Evolutionary conservation across 345 rosid genomes (phyloP).

Genomic region (Aethionema arabicum): DNA sequence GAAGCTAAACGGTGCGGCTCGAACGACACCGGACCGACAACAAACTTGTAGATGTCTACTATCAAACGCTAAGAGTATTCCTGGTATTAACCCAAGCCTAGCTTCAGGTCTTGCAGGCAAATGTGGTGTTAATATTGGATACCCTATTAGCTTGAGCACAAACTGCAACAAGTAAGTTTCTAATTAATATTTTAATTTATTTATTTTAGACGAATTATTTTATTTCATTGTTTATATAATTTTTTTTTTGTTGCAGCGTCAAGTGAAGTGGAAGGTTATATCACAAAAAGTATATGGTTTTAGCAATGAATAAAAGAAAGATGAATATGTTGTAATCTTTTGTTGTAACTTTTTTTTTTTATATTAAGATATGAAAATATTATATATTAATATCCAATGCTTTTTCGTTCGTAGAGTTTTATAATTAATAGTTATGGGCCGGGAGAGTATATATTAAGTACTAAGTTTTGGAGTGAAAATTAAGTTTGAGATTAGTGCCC

Average conservation of each 20-base stretch:
- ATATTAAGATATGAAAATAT: slow-evolving; percentile 22
- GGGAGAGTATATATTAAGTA: not conserved
- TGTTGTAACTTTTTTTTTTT: slow-evolving; percentile 11
- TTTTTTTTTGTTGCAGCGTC: slow-evolving; percentile 33
- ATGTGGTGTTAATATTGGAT: slow-evolving; percentile 52
- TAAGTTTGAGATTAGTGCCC: too few species aligned
- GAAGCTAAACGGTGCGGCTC: slow-evolving; percentile 38
- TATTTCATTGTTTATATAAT: too few species aligned
- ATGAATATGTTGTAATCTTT: slow-evolving; percentile 3
- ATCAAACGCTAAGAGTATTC: not conserved
- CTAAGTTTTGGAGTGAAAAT: not conserved
- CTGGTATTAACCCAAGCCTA: slow-evolving; percentile 21
- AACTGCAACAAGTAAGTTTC: slow-evolving; percentile 38
- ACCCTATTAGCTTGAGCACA: slow-evolving; percentile 48
- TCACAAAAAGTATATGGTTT: not conserved
- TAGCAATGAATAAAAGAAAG: slow-evolving; percentile 7
- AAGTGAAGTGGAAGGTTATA: slow-evolving; percentile 25
- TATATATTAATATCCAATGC: slow-evolving; percentile 9
- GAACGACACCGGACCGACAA: slow-evolving; percentile 53
- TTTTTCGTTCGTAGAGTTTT: not conserved
- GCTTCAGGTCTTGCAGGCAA: slow-evolving; percentile 43
- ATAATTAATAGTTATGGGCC: not conserved
- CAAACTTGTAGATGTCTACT: slow-evolving; percentile 50
- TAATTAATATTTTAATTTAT: too few species aligned
- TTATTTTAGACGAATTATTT: too few species aligned